Base-by-base conservation (phyloP, 192 early-diverging fungal genomes). In the Mortierella claussenii region DNA sequence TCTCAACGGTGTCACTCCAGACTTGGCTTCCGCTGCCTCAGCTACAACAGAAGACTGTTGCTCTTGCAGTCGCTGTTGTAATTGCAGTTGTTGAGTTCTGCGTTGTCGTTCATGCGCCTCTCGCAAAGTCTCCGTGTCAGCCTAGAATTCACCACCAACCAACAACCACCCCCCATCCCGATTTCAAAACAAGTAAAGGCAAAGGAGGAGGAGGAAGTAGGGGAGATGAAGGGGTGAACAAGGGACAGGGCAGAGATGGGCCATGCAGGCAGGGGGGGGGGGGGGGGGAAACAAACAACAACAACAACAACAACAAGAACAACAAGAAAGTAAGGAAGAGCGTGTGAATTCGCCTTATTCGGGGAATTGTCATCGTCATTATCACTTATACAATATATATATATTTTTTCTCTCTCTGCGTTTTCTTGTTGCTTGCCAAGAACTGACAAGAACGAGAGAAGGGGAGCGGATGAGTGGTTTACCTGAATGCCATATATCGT, bases 401-500 rank as follows among this genome's bases (percentile, higher is more conserved):
- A 36, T 57, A 36, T 44, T 47, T 47, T 21, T n/a, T 47, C n/a
- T n/a, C n/a, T 54, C 34, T 34, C 34, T 54, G 30, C 27, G 21
- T 9, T 51, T 24, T 2, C n/a, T n/a, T n/a, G n/a, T n/a, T n/a
- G n/a, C n/a, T n/a, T n/a, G n/a, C n/a, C n/a, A n/a, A n/a, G n/a
- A n/a, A n/a, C n/a, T n/a, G n/a, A n/a, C n/a, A n/a, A n/a, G n/a
- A n/a, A n/a, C n/a, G n/a, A n/a, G n/a, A n/a, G n/a, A n/a, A n/a
- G n/a, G n/a, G n/a, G n/a, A n/a, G n/a, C n/a, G n/a, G n/a, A n/a
- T n/a, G n/a, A n/a, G n/a, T n/a, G n/a, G n/a, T 42, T 60, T 62
- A 71, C 69, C 69, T 71, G 69, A 10, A 71, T 58, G 9, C 69
- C 69, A 60, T 71, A 71, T 48, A 71, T 71, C 33, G 69, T 71